phyloP scores from a whole-genome alignment of 2,329 filamentous ascomycete genomes.

The Cercospora sesami region DNA sequence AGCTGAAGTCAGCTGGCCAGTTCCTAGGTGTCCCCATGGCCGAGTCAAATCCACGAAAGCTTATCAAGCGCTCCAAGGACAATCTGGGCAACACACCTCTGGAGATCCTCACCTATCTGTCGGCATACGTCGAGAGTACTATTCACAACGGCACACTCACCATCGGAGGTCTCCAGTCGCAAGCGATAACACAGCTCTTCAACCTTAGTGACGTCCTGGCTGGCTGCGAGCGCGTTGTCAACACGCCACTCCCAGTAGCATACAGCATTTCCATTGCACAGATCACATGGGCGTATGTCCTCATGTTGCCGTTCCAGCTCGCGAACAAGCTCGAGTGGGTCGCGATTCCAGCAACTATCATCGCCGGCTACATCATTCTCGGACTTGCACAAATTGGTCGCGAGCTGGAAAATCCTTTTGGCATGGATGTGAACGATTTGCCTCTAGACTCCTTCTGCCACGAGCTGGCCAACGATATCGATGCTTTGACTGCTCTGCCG shows the following conservation, averaged over 20 bases:
- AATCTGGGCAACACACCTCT: constrained; percentile 81
- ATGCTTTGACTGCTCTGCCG: constrained; percentile 65
- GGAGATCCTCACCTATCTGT: constrained; percentile 74
- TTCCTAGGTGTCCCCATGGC: constrained; percentile 77
- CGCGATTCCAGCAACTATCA: constrained; percentile 73
- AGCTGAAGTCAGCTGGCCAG: constrained; percentile 53
- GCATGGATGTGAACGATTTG: constrained; percentile 78
- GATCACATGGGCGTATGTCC: constrained; percentile 81
- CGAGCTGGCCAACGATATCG: constrained; percentile 71
- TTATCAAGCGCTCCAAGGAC: constrained; percentile 69
- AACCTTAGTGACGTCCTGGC: constrained; percentile 70
- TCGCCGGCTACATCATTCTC: constrained; percentile 75
- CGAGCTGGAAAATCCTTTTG: constrained; percentile 85
- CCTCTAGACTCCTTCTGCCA: constrained; percentile 75
- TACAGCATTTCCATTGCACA: constrained; percentile 84
- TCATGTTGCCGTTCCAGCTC: constrained; percentile 80
- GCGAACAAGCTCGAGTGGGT: constrained; percentile 65
- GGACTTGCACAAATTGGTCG: constrained; percentile 73
- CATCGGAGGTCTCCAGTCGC: constrained; percentile 60
- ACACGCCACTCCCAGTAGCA: constrained; percentile 77
- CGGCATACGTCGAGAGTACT: constrained; percentile 64
- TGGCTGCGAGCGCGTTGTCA: constrained; percentile 74
- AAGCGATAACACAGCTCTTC: constrained; percentile 58
- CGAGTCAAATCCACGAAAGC: constrained; percentile 73
- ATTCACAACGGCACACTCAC: constrained; percentile 58